Evolutionary conservation across 176 grass and related monocot species (phyloP).

Genomic region (Dactylis glomerata): DNA sequence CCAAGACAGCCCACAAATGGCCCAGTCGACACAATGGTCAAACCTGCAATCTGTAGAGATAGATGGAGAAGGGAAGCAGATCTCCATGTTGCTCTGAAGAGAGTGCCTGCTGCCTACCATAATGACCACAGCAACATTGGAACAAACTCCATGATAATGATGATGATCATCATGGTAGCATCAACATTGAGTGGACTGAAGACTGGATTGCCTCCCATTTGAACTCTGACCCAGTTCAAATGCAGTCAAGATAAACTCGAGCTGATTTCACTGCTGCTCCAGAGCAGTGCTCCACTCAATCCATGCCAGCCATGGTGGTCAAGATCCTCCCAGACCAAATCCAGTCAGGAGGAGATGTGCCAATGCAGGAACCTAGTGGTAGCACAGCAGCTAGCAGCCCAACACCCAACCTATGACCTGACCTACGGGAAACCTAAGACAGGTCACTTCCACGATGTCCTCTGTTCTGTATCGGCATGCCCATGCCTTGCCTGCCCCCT

Average conservation of each 20-base stretch:
- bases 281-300: background rate
- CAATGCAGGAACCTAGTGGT: conserved; percentile 16
- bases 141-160: background rate
- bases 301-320: conserved; percentile 8
- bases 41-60: background rate
- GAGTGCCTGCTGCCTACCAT: background rate
- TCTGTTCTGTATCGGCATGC: background rate
- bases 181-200: conserved; percentile 7
- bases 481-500: background rate
- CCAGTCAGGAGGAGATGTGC: conserved; percentile 10
- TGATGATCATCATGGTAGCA: background rate
- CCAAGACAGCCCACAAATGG: background rate
- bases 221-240: conserved; percentile 15
- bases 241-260: conserved; percentile 20
- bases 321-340: conserved; percentile 32
- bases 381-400: background rate
- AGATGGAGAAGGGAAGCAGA: background rate
- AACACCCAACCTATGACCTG: background rate
- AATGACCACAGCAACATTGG: conserved; percentile 24
- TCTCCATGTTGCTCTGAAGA: background rate
- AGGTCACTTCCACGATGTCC: conserved; percentile 13
- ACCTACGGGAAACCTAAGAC: conserved; percentile 1
- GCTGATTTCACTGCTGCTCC: conserved; percentile 13
- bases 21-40: background rate
- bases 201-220: background rate